Base-by-base conservation (phyloP, 2,329 filamentous ascomycete genomes). In the Stagonosporopsis rhizophila region DNA sequence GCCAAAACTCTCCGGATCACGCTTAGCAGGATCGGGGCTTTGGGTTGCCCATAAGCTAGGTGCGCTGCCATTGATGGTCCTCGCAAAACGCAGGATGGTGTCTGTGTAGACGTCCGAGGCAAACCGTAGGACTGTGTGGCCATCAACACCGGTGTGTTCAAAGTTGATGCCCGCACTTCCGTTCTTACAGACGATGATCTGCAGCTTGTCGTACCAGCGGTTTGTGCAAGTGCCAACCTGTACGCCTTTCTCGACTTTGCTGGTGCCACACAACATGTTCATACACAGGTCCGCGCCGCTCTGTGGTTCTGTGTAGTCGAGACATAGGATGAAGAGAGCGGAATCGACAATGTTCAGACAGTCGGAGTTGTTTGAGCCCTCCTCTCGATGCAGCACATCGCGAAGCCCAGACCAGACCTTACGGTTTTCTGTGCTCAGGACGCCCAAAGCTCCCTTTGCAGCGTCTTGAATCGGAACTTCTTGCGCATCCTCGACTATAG, bases 121-220 rank as follows among this genome's bases (percentile, higher is more conserved):
- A 68, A 99, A 98, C 6, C 95, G 89, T 49, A 99, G 84, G 20
- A 99, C 95, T 0, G 95, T 99, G 74, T 99, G 95, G 1, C 95
- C 95, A 70, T 99, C 95, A 5, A 99, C 94, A 64, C 95, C 95
- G 0, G 95, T 99, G 72, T 99, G 95, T 76, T 99, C 95, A 69
- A 99, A 98, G 79, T 99, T 99, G 85, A 99, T 98, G 6, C 95
- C 95, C 0, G 95, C 95, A 71, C 92, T 96, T 54, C 95, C 95
- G 77, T 98, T 99, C 80, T 96, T 96, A 83, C 95, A 98, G 46
- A 99, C 95, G 51, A 99, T 98, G 60, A 99, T 97, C 74, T 99
- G 95, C 44, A 99, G 83, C 80, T 99, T 99, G 79, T 99, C 95
- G 72, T 99, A 99, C 95, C 95, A 99, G 59, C 95, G 85, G 77